A percentile compares a stretch with the other conserved stretches of the same genome.
phyloP scores from a whole-genome alignment of 2,329 filamentous ascomycete species.

The Paracoccidioides lutzii region DNA sequence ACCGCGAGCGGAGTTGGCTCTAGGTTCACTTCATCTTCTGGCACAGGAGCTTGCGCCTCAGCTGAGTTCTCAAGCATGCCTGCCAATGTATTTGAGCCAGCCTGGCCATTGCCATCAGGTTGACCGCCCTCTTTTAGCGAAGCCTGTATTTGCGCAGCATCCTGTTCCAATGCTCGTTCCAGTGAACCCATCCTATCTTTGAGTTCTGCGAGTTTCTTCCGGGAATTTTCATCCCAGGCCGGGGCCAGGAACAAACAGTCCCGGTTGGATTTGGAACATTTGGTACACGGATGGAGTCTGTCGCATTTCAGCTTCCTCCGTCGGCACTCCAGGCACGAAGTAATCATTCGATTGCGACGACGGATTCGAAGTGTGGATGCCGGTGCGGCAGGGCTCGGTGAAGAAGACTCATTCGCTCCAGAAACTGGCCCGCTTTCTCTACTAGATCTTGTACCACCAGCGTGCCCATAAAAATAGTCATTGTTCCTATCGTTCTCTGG shows the following conservation, averaged over 20 bases:
- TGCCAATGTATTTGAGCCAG: conserved; percentile 20
- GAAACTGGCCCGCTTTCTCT: background rate
- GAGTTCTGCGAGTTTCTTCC: conserved; percentile 59
- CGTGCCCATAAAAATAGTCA: background rate
- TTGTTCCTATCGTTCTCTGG: background rate
- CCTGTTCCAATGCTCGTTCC: conserved; percentile 56
- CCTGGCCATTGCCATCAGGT: background rate
- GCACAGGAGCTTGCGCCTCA: conserved; percentile 32
- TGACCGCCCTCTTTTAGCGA: background rate
- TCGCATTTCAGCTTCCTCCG: conserved; percentile 66
- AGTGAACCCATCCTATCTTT: conserved; percentile 66
- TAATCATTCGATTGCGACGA: conserved; percentile 55
- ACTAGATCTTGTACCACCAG: background rate
- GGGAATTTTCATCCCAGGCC: conserved; percentile 54
- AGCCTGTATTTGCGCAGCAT: conserved; percentile 42
- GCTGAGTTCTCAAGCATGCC: conserved; percentile 39
- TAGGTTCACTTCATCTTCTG: conserved; percentile 44
- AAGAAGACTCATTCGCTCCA: background rate
- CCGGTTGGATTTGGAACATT: conserved; percentile 38
- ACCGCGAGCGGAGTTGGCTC: conserved; percentile 51
- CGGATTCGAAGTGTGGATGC: conserved; percentile 29
- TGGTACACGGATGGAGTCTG: conserved; percentile 55
- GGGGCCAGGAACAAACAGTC: conserved; percentile 53
- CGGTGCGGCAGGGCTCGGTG: no score
- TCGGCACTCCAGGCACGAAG: conserved; percentile 56